Conservation (phyloP, 2,329 filamentous ascomycete genomes). For the Colletotrichum lindemuthianum region DNA sequence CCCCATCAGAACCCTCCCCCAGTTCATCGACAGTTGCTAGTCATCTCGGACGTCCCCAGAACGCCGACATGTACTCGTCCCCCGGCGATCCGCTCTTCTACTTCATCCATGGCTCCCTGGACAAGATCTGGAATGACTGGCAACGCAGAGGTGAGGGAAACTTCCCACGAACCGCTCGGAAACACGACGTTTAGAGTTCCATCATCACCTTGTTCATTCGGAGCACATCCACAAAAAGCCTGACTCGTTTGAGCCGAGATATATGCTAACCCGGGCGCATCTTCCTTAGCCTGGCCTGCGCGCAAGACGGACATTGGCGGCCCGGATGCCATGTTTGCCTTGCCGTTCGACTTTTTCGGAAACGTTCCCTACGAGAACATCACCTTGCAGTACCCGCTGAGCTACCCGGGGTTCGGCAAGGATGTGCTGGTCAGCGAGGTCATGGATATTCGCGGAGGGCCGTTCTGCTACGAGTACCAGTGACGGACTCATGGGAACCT, state of each 20-base stretch:
- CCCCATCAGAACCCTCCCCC: no score
- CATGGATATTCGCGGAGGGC: slow-evolving; percentile 39
- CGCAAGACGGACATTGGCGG: background rate
- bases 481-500: background rate
- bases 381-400: background rate
- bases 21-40: background rate
- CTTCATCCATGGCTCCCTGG: slow-evolving; percentile 42
- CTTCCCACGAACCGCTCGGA: no score
- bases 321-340: background rate
- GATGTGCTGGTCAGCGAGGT: slow-evolving; percentile 38
- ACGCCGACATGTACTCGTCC: slow-evolving; percentile 26
- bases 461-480: slow-evolving; percentile 40
- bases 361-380: background rate
- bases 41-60: no score
- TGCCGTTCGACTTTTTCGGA: background rate
- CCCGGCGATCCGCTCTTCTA: slow-evolving; percentile 47
- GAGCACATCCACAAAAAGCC: no score
- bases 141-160: slow-evolving; percentile 25
- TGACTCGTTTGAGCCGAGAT: background rate
- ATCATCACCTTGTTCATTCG: no score
- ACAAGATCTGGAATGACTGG: slow-evolving; percentile 42
- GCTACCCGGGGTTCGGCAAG: background rate
- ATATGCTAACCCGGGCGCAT: background rate
- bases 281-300: background rate
- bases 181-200: no score